A percentile compares a stretch with the other conserved stretches of the same genome.
These are phyloP conservation scores for Calonectria henricotiae DNA, from an alignment of 2,329 filamentous ascomycete genomes.

Conservation along the genomic window DNA sequence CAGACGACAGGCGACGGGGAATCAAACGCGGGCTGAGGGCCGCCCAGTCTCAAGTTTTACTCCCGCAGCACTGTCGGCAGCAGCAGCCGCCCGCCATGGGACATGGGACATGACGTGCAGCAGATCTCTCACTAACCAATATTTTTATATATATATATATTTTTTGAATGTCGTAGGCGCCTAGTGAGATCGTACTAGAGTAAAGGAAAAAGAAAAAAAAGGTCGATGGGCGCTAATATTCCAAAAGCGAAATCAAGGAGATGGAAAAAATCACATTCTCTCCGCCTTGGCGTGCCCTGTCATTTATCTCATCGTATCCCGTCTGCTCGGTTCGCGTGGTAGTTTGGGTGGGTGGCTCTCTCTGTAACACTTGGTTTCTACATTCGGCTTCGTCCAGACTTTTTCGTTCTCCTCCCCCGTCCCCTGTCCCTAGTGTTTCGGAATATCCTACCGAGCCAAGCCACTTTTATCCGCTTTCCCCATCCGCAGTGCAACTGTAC, in stretches of 20 bases:
- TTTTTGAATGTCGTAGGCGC: neutral
- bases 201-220: too few relatives aligned
- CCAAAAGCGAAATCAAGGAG: neutral
- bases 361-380: neutral
- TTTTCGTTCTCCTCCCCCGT: conserved; percentile 10
- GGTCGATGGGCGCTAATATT: neutral
- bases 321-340: conserved; percentile 21
- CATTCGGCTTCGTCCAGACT: conserved; percentile 33
- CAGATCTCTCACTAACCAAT: conserved; percentile 14
- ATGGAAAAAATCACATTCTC: neutral
- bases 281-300: neutral
- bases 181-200: neutral
- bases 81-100: conserved; percentile 29
- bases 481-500: conserved; percentile 27
- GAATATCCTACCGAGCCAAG: conserved; percentile 32
- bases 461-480: conserved; percentile 20
- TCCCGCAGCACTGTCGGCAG: conserved; percentile 23
- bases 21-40: conserved; percentile 36
- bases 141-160: neutral
- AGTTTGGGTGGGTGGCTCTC: neutral
- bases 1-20: neutral
- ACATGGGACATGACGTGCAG: conserved; percentile 24
- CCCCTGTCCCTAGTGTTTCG: conserved; percentile 42
- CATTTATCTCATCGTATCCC: conserved; percentile 12
- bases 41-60: conserved; percentile 14